These are phyloP conservation scores for Oidiodendron maius DNA, from an alignment of 495 filamentous ascomycete species.

Conservation along the genomic window DNA sequence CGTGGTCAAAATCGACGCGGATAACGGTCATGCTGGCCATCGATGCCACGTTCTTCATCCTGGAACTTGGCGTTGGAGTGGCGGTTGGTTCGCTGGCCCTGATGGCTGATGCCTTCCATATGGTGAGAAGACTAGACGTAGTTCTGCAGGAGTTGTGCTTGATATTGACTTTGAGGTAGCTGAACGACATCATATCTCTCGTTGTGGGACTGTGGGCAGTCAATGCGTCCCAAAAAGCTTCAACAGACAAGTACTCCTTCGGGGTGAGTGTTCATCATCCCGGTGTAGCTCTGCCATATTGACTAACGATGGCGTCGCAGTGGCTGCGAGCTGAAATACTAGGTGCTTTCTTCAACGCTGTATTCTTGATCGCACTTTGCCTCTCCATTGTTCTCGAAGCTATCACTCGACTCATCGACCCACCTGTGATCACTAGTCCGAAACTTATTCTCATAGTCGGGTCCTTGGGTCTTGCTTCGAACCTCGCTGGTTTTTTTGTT, in stretches of 20 bases:
- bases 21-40: constrained; percentile 91
- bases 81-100: constrained; percentile 84
- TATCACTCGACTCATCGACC: constrained; percentile 81
- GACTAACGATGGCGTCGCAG: constrained; percentile 28
- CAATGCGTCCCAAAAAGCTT: constrained; percentile 72
- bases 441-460: constrained; percentile 84
- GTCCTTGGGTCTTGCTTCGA: constrained; percentile 78
- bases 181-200: constrained; percentile 95
- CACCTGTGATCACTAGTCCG: constrained; percentile 76
- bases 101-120: constrained; percentile 96
- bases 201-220: constrained; percentile 94
- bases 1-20: constrained; percentile 83
- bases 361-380: constrained; percentile 93
- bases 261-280: constrained; percentile 61
- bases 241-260: constrained; percentile 86
- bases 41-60: constrained; percentile 80
- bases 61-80: constrained; percentile 83
- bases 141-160: constrained; percentile 4
- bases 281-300: no score
- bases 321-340: constrained; percentile 99
- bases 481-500: constrained; percentile 80
- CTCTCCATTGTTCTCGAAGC: constrained; percentile 94
- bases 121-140: constrained; percentile 50
- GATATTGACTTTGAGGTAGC: constrained; percentile 32
- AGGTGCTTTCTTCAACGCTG: constrained; percentile 90